Evolutionary conservation across 305 asterid genomes (phyloP), one percentile per base, ranked within the genome.

Genomic region (Fraxinus nigra): DNA sequence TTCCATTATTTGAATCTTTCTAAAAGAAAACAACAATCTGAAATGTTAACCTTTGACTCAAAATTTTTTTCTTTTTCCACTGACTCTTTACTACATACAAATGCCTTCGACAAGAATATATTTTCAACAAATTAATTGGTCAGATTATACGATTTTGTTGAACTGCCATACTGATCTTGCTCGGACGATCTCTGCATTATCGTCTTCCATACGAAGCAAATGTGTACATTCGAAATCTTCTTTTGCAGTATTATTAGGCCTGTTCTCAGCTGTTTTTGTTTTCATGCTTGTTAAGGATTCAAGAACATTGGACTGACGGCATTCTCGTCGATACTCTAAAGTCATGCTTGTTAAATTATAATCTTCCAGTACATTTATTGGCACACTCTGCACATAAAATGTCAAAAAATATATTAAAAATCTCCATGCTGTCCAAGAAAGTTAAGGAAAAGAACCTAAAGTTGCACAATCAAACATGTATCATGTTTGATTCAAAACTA

Each of bases 151-250:
- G 78, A 63, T 43, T 82, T 72, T 83, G 87, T 92, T 91, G 74
- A 40, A 80, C 72, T 87, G 86, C 97, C 97, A 93, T 65, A 89
- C 79, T 16, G 97, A 85, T 88, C 97, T 91, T 20, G 97, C 97
- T 75, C 95, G 89, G 74, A 93, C 92, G 1, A 93, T 90, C 81
- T 92, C 97, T 5, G 89, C 92, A 5, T 87, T 84, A 81, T 89
- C 93, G 10, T 79, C 89, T 84, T 92, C 94, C 95, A 93, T 91
- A 4, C 97, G 94, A 33, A 93, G 93, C 91, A 93, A 84, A 85
- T 91, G 94, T 0, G 94, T 91, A 86, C 95, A 91, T 83, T 86
- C 86, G 65, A 51, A 51, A 51, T 51, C 61, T 51, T 51, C 61
- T n/a, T 51, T 51, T 16, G 61, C 61, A 4, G 61, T 51, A 51